Percentiles rank a stretch among this genome's conserved stretches.
These are phyloP conservation scores for Aleurites moluccanus DNA, from an alignment of 441 rosid genomes.

Conservation along the genomic window DNA sequence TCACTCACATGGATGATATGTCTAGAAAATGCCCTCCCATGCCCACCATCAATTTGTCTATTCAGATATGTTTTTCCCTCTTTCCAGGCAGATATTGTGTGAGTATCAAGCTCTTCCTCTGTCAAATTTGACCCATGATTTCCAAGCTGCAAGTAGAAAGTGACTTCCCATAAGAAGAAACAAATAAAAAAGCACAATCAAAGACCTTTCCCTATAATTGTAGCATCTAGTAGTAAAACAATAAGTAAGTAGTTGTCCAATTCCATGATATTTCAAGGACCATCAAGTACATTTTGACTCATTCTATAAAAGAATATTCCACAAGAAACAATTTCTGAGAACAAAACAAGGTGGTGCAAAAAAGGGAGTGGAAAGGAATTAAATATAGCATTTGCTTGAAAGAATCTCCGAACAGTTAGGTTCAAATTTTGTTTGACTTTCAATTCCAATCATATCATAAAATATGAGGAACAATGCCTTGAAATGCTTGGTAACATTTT, in stretches of 20 bases:
- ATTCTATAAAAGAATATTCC: not conserved
- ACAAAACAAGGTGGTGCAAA: not conserved
- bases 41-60: constrained; percentile 52
- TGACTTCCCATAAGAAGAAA: not conserved
- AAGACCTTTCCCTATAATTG: not conserved
- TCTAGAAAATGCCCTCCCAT: constrained; percentile 44
- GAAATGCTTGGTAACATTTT: not conserved
- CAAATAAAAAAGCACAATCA: not conserved
- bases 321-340: not conserved
- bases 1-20: constrained; percentile 54
- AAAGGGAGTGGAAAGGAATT: not conserved
- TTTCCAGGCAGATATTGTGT: constrained; percentile 72
- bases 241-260: not conserved
- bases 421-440: not conserved
- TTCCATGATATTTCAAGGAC: not conserved
- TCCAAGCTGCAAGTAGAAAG: constrained; percentile 51
- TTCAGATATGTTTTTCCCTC: constrained; percentile 58
- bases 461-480: not conserved
- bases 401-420: not conserved
- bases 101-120: constrained; percentile 71
- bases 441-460: not conserved
- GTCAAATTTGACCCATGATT: constrained; percentile 66
- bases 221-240: not conserved
- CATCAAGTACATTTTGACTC: not conserved
- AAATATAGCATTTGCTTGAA: not conserved